Percentiles rank a stretch among this genome's conserved stretches.
These are phyloP conservation scores for Artemisia tridentata DNA, from an alignment of 129 eudicot genomes.

Conservation along the genomic window DNA sequence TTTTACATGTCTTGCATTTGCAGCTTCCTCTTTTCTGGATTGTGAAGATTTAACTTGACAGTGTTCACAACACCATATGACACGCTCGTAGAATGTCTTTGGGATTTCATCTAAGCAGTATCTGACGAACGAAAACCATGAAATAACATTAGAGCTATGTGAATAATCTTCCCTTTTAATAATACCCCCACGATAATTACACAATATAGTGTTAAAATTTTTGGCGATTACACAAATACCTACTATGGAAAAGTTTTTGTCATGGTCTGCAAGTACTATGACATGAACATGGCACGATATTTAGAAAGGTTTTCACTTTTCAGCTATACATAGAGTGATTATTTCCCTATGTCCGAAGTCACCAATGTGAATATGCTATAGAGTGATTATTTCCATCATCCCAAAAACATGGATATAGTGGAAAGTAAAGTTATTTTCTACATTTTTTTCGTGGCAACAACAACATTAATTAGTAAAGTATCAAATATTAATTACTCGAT, in stretches of 20 bases:
- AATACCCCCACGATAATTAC: not conserved
- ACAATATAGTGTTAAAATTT: not conserved
- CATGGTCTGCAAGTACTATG: not conserved
- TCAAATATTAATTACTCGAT: not conserved
- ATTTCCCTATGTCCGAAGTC: not conserved
- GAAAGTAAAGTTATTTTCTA: too few relatives aligned
- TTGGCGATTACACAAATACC: not conserved
- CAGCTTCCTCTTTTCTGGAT: slow-evolving; percentile 13
- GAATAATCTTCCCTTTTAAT: not conserved
- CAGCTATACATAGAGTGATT: not conserved
- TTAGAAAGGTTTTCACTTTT: not conserved
- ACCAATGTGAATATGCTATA: not conserved
- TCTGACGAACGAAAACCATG: slow-evolving; percentile 31
- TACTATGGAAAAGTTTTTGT: not conserved
- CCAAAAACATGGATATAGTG: too few relatives aligned
- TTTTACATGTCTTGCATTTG: slow-evolving; percentile 8
- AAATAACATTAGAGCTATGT: slow-evolving; percentile 3
- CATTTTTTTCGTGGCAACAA: too few relatives aligned
- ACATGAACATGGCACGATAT: not conserved
- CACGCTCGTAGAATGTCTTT: slow-evolving; percentile 35
- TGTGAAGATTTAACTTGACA: slow-evolving; percentile 35
- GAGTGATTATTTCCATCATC: too few relatives aligned
- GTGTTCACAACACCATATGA: slow-evolving; percentile 55
- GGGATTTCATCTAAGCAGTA: slow-evolving; percentile 52
- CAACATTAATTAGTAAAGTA: too few relatives aligned